Evolutionary conservation across 2,329 filamentous ascomycete species (phyloP), one percentile per base, ranked within the genome.

Genomic region (Phaeophleospora eucalypticola): DNA sequence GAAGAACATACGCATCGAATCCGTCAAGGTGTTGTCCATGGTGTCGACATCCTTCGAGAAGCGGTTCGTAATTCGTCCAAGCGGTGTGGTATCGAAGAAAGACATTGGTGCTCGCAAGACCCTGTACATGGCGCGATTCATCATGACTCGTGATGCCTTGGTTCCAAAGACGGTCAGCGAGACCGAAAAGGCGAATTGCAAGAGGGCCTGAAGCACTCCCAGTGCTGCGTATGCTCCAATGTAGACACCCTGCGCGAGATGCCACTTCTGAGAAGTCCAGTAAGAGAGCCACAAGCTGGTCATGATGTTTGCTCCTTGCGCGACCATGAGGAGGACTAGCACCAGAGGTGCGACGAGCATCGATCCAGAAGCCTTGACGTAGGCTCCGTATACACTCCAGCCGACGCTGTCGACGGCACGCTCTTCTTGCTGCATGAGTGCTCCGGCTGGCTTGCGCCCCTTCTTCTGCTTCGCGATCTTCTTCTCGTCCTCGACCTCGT

Each of bases 11-110:
- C 91, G 82, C 69, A 96, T 88, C 3, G 88, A 85, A 60, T 96
- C 91, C 0, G 86, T 86, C 36, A 96, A 71, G 48, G 83, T 88
- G 66, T 95, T 62, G 70, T 97, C 93, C 89, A 97, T 94, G 46
- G 93, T 88, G 62, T 96, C 89, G 34, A 97, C 87, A 62, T 98
- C 93, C 58, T 91, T 86, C 24, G 89, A 94, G 70, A 97, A 97
- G 14, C 93, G 87, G 66, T 97, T 97, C 17, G 89, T 95, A 65
- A 97, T 96, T 32, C 91, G 85, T 16, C 93, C 93, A 1, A 97
- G 78, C 0, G 93, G 93, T 0, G 93, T 97, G 0, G 93, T 97
- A 61, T 98, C 93, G 70, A 97, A 97, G 71, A 97, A 97, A 3
- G 87, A 86, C 89, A 85, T 84, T 1, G 82, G 82, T 3, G 82